Conservation (phyloP, 2,329 filamentous ascomycete species). For the Chlorencoelia australis region DNA sequence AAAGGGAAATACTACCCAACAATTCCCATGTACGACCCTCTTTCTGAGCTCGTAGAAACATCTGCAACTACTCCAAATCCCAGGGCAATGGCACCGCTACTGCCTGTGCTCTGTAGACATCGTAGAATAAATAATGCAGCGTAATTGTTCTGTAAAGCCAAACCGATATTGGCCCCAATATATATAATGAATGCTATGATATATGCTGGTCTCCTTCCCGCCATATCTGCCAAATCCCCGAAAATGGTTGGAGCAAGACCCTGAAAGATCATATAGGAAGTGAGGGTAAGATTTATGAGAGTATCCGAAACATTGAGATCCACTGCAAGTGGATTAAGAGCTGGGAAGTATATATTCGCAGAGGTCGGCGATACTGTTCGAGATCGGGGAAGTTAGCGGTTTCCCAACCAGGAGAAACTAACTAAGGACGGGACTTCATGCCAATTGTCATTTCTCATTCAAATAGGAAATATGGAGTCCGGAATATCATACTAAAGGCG, state of each 20-base stretch:
- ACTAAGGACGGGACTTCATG: too few species aligned
- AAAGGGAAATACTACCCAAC: too few species aligned
- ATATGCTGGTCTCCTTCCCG: conserved; percentile 46
- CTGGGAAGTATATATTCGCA: conserved; percentile 27
- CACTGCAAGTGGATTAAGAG: conserved; percentile 25
- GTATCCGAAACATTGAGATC: conserved; percentile 24
- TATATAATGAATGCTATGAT: conserved; percentile 46
- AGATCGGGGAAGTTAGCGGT: too few species aligned
- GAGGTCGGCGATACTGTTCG: conserved; percentile 26
- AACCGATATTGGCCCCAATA: conserved; percentile 44
- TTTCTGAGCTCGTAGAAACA: conserved; percentile 55
- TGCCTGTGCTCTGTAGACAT: conserved; percentile 47
- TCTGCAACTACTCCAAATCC: conserved; percentile 65
- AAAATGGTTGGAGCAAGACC: conserved; percentile 48
- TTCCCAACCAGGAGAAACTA: too few species aligned
- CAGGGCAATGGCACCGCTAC: conserved; percentile 53
- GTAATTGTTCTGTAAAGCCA: conserved; percentile 42
- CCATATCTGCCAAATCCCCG: conserved; percentile 45
- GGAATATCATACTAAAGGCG: too few species aligned
- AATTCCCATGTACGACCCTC: conserved; percentile 64
- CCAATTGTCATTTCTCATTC: too few species aligned
- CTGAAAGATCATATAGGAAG: conserved; percentile 40
- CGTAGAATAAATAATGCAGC: conserved; percentile 44
- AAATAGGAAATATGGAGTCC: too few species aligned
- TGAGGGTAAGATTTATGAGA: conserved; percentile 26